phyloP scores from a whole-genome alignment of 106 monocot genomes.

The Agapanthus africanus region DNA sequence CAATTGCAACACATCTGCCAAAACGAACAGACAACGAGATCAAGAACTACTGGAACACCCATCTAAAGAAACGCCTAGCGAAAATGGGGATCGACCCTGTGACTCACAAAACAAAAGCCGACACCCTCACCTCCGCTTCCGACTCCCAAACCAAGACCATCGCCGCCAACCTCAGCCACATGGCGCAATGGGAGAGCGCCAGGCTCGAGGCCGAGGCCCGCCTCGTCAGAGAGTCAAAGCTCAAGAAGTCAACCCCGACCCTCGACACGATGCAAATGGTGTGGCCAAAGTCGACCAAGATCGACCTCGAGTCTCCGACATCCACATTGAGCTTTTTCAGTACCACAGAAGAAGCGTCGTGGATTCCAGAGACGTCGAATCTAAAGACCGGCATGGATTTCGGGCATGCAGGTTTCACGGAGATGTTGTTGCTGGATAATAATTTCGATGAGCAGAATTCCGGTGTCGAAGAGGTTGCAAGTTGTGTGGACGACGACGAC shows the following conservation, averaged over 20 bases:
- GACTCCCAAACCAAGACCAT: conserved; percentile 25
- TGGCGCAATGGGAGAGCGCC: conserved; percentile 89
- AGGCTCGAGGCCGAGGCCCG: conserved; percentile 74
- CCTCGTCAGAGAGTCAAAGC: conserved; percentile 50
- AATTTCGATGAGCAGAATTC: conserved; percentile 23
- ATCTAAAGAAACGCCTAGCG: conserved; percentile 64
- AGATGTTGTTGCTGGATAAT: conserved; percentile 41
- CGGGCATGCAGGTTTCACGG: conserved; percentile 13
- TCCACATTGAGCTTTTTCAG: conserved; percentile 68
- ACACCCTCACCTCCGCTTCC: conserved; percentile 14
- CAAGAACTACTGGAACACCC: conserved; percentile 91
- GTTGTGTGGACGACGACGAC: conserved; percentile 14
- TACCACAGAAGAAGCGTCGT: conserved; percentile 27
- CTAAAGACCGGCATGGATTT: background rate
- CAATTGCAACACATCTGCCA: conserved; percentile 71
- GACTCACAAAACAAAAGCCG: conserved; percentile 61
- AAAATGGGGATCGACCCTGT: conserved; percentile 84
- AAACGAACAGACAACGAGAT: conserved; percentile 85
- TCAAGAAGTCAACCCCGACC: conserved; percentile 12
- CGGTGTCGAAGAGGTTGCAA: background rate
- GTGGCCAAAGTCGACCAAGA: conserved; percentile 7
- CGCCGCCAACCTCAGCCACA: conserved; percentile 70
- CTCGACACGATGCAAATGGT: conserved; percentile 23
- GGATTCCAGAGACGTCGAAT: conserved; percentile 19
- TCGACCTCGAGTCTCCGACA: conserved; percentile 58